Evolutionary conservation across 75 land plant species (phyloP).

Genomic region (Ceratopteris richardii): DNA sequence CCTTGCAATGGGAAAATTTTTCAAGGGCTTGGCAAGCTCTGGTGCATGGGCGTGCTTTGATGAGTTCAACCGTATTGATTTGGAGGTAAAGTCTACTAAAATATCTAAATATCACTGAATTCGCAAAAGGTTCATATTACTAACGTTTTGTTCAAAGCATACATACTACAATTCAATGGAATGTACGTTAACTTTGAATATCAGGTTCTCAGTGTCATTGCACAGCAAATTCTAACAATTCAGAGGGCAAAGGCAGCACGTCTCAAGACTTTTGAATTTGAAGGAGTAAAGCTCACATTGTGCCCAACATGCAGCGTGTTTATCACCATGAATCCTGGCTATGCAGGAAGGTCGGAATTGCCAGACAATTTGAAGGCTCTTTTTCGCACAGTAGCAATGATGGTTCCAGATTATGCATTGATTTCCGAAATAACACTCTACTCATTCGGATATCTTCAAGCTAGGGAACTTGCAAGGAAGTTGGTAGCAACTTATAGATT

Average conservation of each 20-base stretch:
- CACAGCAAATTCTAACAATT: conserved; percentile 36
- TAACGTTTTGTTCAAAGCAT: not conserved
- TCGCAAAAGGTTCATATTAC: too few relatives aligned
- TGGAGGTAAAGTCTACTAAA: conserved; percentile 34
- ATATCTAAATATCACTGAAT: too few relatives aligned
- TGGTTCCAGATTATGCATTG: conserved; percentile 46
- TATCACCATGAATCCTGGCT: conserved; percentile 43
- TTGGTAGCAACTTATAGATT: conserved; percentile 35
- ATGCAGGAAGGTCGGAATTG: conserved; percentile 35
- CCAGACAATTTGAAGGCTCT: conserved; percentile 38
- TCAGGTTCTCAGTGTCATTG: conserved; percentile 41
- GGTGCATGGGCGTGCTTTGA: conserved; percentile 49
- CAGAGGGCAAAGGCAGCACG: conserved; percentile 35
- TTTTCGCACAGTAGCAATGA: conserved; percentile 40
- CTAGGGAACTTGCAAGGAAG: conserved; percentile 30
- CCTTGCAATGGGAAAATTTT: conserved; percentile 39
- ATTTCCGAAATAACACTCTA: conserved; percentile 37
- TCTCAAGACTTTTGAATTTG: conserved; percentile 26
- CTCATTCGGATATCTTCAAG: conserved; percentile 36
- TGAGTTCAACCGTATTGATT: conserved; percentile 37
- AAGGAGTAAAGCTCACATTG: conserved; percentile 27
- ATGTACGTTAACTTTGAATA: not conserved
- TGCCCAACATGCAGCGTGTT: conserved; percentile 29
- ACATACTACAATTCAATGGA: not conserved
- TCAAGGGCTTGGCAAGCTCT: conserved; percentile 41